Base-by-base conservation (phyloP, 2,329 filamentous ascomycete species). In the Trichophyton mentagrophytes region DNA sequence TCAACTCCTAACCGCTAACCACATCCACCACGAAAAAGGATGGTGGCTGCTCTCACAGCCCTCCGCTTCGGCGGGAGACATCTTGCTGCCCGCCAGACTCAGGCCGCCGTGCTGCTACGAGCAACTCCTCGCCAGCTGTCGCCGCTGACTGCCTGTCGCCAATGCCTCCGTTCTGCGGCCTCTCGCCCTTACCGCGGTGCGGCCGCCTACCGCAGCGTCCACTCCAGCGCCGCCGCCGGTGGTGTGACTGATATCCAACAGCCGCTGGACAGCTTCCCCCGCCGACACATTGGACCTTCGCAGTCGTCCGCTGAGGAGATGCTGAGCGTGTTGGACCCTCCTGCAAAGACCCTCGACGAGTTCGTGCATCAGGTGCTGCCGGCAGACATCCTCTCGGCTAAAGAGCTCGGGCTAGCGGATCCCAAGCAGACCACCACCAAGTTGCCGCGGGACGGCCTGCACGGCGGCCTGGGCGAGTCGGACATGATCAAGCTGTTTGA, bases 341-440 rank as follows among this genome's bases (percentile, higher is more conserved):
- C 89, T 0, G 86, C 80, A 8, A 77, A 80, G 63, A 85, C 80
- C 53, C 74, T 97, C 62, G 90, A 96, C 65, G 85, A 89, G 30
- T 96, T 97, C 69, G 83, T 96, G 47, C 79, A 82, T 68, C 84
- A 95, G 75, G 91, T 96, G 57, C 79, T 97, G 15, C 92, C 92
- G 0, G 76, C 82, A 30, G 85, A 90, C 68, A 89, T 96, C 61
- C 78, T 93, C 60, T 88, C 87, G 13, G 77, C 82, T 61, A 82
- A 82, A 62, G 75, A 84, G 61, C 75, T 91, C 55, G 76, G 79
- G 56, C 82, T 89, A 59, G 76, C 80, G 20, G 71, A 78, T 57
- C 76, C 77, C 6, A 69, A 78, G 44, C 59, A 56, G 61, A 67
- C 72, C 60, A 66, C 72, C 63, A 70, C 72, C 70, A 72, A 76